These are phyloP conservation scores for Ceratobasidium sp. DNA, from an alignment of 1,284 basidiomycete species.

Conservation along the genomic window DNA sequence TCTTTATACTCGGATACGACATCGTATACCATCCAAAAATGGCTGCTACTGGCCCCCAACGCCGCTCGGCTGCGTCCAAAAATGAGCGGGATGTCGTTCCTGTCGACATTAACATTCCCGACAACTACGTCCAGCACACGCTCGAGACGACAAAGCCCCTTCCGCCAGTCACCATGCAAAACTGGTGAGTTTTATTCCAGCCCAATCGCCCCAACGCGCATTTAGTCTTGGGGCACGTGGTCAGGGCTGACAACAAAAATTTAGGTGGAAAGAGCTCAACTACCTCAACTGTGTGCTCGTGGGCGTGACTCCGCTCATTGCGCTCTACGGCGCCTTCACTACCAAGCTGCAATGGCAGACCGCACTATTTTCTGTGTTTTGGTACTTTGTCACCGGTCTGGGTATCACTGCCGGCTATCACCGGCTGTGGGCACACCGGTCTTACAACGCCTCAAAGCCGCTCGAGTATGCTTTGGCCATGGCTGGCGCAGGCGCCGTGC, in stretches of 20 bases:
- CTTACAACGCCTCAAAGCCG: conserved; percentile 82
- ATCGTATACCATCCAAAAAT: conserved; percentile 17
- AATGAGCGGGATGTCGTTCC: conserved; percentile 48
- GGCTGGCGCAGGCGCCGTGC: conserved; percentile 82
- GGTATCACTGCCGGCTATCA: conserved; percentile 82
- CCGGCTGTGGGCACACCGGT: conserved; percentile 88
- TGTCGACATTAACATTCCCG: conserved; percentile 73
- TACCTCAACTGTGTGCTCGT: conserved; percentile 77
- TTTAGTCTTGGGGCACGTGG: conserved; percentile 9
- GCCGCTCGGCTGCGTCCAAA: conserved; percentile 28
- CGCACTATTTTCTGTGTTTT: conserved; percentile 70
- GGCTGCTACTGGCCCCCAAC: conserved; percentile 27
- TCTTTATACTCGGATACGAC: conserved; percentile 31
- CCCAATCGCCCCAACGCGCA: conserved; percentile 31
- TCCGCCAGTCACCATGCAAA: conserved; percentile 77
- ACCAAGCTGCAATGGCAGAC: conserved; percentile 72
- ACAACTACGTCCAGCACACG: conserved; percentile 89
- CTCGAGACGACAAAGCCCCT: conserved; percentile 77
- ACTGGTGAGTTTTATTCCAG: conserved; percentile 51
- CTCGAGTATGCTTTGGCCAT: conserved; percentile 80
- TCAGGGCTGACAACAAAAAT: background rate
- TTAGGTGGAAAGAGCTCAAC: conserved; percentile 67
- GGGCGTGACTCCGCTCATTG: conserved; percentile 71
- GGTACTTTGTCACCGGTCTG: conserved; percentile 87
- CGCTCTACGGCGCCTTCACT: conserved; percentile 69